phyloP scores from a whole-genome alignment of 352 stramenopile species.

The Aphanomyces astaci region DNA sequence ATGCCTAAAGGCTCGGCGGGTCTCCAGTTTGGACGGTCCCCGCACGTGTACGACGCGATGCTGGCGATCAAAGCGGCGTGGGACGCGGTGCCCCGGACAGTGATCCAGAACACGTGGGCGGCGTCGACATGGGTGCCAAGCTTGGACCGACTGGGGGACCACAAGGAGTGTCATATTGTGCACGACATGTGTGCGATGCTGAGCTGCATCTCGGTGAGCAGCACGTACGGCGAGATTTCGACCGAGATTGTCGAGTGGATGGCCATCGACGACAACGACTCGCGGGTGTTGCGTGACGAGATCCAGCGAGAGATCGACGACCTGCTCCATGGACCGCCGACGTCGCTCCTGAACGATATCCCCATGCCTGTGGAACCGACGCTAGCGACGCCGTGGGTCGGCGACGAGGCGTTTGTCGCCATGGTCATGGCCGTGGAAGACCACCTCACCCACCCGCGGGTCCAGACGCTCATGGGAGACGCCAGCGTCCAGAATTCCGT shows the following conservation, averaged over 20 bases:
- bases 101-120: slow-evolving; percentile 33
- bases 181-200: slow-evolving; percentile 24
- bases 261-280: slow-evolving; percentile 24
- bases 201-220: slow-evolving; percentile 20
- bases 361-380: not conserved
- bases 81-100: slow-evolving; percentile 22
- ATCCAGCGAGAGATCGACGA: slow-evolving; percentile 21
- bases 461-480: slow-evolving; percentile 14
- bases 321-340: slow-evolving; percentile 10
- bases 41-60: slow-evolving; percentile 42
- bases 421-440: slow-evolving; percentile 23
- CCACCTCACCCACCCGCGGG: slow-evolving; percentile 14
- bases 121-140: slow-evolving; percentile 25
- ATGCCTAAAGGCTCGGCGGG: slow-evolving; percentile 31
- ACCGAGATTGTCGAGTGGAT: slow-evolving; percentile 25
- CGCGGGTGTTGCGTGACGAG: slow-evolving; percentile 17
- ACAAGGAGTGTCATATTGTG: slow-evolving; percentile 24
- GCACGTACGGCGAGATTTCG: slow-evolving; percentile 23
- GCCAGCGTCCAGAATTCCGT: slow-evolving; percentile 4
- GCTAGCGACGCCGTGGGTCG: slow-evolving; percentile 14
- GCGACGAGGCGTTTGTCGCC: slow-evolving; percentile 20
- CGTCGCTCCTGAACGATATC: not conserved
- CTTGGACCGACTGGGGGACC: slow-evolving; percentile 11
- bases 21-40: slow-evolving; percentile 32
- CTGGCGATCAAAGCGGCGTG: slow-evolving; percentile 38